These are phyloP conservation scores for Prosopis cineraria DNA, from an alignment of 306 rosid genomes.

Conservation along the genomic window DNA sequence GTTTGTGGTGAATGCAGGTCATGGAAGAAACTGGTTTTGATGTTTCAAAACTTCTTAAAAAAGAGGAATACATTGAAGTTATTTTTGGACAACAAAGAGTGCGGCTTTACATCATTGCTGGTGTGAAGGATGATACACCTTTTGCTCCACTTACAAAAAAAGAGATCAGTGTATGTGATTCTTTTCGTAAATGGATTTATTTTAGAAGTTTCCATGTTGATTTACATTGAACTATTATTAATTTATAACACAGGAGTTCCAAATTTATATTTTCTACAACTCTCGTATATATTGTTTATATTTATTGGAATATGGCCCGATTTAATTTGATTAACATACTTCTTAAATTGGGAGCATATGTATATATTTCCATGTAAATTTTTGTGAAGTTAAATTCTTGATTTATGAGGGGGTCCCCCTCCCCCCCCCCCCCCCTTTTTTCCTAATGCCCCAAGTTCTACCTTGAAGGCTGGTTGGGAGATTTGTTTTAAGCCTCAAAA, in stretches of 20 bases:
- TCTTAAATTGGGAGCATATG: not conserved
- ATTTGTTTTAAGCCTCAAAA: not conserved
- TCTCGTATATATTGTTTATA: not conserved
- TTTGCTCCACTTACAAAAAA: constrained; percentile 97
- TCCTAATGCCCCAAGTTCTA: not conserved
- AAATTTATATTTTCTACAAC: not conserved
- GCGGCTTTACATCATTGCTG: constrained; percentile 88
- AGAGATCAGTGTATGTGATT: constrained; percentile 92
- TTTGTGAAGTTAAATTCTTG: not conserved
- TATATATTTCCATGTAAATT: not conserved
- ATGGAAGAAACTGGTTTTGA: constrained; percentile 97
- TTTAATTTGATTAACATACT: not conserved
- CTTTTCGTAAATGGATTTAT: constrained; percentile 9
- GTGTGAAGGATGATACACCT: constrained; percentile 86
- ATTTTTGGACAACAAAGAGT: constrained; percentile 95
- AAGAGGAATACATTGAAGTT: constrained; percentile 76
- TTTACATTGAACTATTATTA: constrained; percentile 12
- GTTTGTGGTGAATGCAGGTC: constrained; percentile 64
- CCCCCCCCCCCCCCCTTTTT: no score
- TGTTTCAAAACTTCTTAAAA: constrained; percentile 65
- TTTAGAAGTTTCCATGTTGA: constrained; percentile 17
- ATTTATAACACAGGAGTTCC: not conserved
- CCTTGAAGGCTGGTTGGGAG: not conserved
- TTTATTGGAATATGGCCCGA: not conserved
- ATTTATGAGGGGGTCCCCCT: no score